Evolutionary conservation across 331 rosid species (phyloP), one percentile per base, ranked within the genome.

Genomic region (Acacia concinna): DNA sequence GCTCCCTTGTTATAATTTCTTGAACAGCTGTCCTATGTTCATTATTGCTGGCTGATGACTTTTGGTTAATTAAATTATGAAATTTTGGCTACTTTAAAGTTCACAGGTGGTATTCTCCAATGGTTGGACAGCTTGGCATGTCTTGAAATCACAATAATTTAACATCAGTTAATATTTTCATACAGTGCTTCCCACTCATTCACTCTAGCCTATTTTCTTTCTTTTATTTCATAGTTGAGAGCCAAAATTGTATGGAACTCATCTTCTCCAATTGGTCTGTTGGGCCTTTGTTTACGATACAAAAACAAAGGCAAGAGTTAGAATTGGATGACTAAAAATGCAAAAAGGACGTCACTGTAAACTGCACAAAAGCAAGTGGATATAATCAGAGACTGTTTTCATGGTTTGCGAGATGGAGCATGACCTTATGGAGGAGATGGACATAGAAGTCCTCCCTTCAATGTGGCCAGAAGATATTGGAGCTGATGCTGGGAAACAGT

Each of bases 381-480:
- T 79, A 83, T 70, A 75, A 59, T 78, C 54, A 63, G 21, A 49
- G 74, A 20, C 28, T 74, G 57, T 32, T 31, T 35, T 72, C 68
- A 89, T 91, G 91, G 94, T 84, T 71, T 82, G 87, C 59, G 91
- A 91, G 88, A 90, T 88, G 98, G 98, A 90, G 84, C 77, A 66
- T 21, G 89, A 85, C 57, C 80, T 64, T 25, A 81, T 85, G 62
- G 95, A 91, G 80, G 98, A 90, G 27, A 88, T 90, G 95, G 97
- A 87, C 60, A 82, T 88, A 27, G 98, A 93, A 80, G 84, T 46
- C 69, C 89, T 93, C 27, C 75, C 91, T 78, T 93, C 98, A 5
- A 93, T 93, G 98, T 93, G 98, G 98, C 98, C 98, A 17, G 98
- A 93, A 67, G 98, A 91, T 74, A 85, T 91, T 37, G 92, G 88